A percentile compares a stretch with the other conserved stretches of the same genome.
phyloP scores from a whole-genome alignment of 2,329 filamentous ascomycete species.

The Dryadomyces quercivorus region DNA sequence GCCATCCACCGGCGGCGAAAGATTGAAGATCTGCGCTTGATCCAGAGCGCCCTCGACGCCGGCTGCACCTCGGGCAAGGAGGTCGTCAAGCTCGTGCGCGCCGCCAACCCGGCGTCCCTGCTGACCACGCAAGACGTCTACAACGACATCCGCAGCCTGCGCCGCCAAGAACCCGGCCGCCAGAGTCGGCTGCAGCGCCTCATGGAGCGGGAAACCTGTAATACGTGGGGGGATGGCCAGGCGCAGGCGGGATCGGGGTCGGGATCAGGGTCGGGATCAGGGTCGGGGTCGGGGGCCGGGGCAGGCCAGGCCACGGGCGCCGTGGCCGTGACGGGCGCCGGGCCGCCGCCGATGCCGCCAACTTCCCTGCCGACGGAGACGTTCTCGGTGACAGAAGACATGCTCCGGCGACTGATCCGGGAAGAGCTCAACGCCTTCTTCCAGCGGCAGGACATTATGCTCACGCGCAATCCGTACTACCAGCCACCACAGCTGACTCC shows the following conservation, averaged over 20 bases:
- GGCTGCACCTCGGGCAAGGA: not conserved
- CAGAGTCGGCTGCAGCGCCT: not conserved
- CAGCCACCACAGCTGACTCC: no score
- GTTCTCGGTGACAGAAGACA: not conserved
- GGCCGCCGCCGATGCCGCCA: not conserved
- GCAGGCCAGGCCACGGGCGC: no score
- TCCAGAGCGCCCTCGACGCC: not conserved
- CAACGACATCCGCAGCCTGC: not conserved
- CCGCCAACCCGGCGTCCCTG: not conserved
- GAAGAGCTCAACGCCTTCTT: not conserved
- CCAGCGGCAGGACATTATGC: not conserved
- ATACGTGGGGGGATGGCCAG: not conserved
- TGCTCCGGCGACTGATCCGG: not conserved
- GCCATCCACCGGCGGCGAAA: not conserved
- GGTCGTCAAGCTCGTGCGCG: not conserved
- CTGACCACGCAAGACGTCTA: not conserved
- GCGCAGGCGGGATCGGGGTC: no score
- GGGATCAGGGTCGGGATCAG: no score
- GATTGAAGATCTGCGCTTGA: not conserved
- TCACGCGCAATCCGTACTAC: not conserved
- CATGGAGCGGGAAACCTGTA: not conserved
- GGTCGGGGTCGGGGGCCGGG: no score
- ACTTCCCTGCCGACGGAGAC: not conserved
- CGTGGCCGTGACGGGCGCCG: no score
- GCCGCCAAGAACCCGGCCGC: not conserved